Base-by-base conservation (phyloP, 805 yeast genomes). In the Wickerhamomyces tratensis region DNA sequence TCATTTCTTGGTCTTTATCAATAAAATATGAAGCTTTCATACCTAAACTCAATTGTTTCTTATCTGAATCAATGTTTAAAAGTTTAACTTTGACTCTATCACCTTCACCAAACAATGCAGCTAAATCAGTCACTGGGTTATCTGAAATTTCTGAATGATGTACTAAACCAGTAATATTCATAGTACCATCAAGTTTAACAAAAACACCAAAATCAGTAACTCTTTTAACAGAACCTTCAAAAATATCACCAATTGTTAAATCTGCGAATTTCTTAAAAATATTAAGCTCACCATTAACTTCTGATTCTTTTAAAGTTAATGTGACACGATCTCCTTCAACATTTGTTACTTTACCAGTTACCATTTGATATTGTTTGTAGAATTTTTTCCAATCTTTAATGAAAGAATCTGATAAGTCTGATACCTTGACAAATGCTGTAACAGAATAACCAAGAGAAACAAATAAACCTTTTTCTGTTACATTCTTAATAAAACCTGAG, bases 161-260 rank as follows among this genome's bases (percentile, higher is more conserved):
- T 52, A 96, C 88, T 49, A 91, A 73, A 44, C 98, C 98, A 54
- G 84, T 77, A 44, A 88, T 71, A 53, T 77, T 77, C 42, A 76
- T 64, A 36, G 93, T 80, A 38, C 82, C 85, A 50, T 82, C 88
- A 42, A 91, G 68, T 48, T 77, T 80, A 41, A 91, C 83, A 57
- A 91, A 91, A 4, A 87, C 95, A 67, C 98, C 98, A 58, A 81
- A 91, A 39, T 86, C 95, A 33, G 88, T 79, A 25, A 81, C 85
- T 46, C 75, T 75, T 57, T 76, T 80, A 37, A 91, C 82, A 4
- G 79, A 64, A 58, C 96, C 98, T 56, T 83, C 91, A 51, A 68
- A 77, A 30, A 81, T 65, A 27, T 82, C 85, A 43, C 85, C 95
- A 41, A 71, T 78, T 43, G 75, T 63, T 43, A 91, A 68, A 44